phyloP scores from a whole-genome alignment of 345 rosid genomes.

The Acer saccharum region DNA sequence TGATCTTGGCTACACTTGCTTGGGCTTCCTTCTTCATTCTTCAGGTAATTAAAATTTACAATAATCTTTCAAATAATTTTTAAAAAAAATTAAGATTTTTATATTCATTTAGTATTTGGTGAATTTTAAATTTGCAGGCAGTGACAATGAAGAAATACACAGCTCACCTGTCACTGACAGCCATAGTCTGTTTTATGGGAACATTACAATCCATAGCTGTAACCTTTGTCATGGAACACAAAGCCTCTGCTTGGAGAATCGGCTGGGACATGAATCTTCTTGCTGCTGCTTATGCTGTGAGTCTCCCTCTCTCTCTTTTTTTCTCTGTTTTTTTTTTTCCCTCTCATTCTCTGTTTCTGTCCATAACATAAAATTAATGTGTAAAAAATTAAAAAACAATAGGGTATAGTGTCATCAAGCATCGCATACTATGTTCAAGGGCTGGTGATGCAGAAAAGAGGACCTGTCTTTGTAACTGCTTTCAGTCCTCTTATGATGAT shows the following conservation, averaged over 20 bases:
- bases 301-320: constrained; percentile 2
- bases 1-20: constrained; percentile 82
- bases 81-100: not conserved
- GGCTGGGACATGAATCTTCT: constrained; percentile 95
- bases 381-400: not conserved
- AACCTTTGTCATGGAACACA: constrained; percentile 85
- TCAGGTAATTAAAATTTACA: constrained; percentile 42
- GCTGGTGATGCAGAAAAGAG: constrained; percentile 75
- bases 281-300: constrained; percentile 95
- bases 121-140: constrained; percentile 42
- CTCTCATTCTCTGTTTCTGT: too few species aligned
- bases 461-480: constrained; percentile 92
- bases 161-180: constrained; percentile 78
- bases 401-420: constrained; percentile 95
- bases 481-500: constrained; percentile 93
- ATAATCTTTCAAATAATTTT: not conserved
- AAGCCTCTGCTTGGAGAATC: constrained; percentile 57
- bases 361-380: too few species aligned
- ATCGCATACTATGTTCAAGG: constrained; percentile 98
- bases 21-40: constrained; percentile 87
- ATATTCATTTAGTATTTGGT: not conserved
- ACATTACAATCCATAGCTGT: constrained; percentile 81
- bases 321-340: not conserved
- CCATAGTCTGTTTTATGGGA: constrained; percentile 79
- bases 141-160: constrained; percentile 83